Base-by-base conservation (phyloP, 768 basidiomycete genomes). In the Clavaria fumosa region DNA sequence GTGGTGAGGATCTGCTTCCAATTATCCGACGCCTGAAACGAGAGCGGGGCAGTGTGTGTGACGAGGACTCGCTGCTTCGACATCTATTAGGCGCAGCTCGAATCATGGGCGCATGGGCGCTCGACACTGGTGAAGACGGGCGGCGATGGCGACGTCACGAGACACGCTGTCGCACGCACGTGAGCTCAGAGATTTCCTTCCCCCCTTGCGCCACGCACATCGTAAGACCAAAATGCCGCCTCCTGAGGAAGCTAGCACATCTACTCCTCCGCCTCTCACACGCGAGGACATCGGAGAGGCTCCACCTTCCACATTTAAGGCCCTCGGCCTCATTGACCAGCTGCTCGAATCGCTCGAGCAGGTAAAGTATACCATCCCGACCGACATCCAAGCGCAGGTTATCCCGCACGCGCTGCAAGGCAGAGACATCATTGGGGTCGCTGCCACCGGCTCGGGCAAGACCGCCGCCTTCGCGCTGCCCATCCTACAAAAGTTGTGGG, bases 341-440 rank as follows among this genome's bases (percentile, higher is more conserved):
- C 69, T 99, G 1, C 75, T 95, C 34, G 72, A 84, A 50, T 82
- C 91, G 4, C 72, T 96, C 31, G 67, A 75, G 31, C 75, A 78
- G 40, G 62, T 96, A 28, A 75, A 75, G 34, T 97, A 73, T 69
- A 89, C 70, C 44, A 64, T 67, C 30, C 93, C 95, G 1, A 93
- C 93, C 5, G 79, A 83, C 38, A 99, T 99, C 48, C 95, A 99
- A 57, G 60, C 63, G 2, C 75, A 88, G 50, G 69, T 69, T 23
- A 69, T 99, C 34, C 95, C 95, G 0, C 73, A 75, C 60, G 93
- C 91, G 14, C 60, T 99, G 4, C 67, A 83, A 54, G 91, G 90
- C 0, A 75, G 80, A 50, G 95, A 99, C 61, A 85, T 99, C 47
- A 97, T 99, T 41, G 95, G 95, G 14, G 81, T 99, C n/a, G 95